phyloP scores from a whole-genome alignment of 164 flowering plant genomes.

The Santalum album region DNA sequence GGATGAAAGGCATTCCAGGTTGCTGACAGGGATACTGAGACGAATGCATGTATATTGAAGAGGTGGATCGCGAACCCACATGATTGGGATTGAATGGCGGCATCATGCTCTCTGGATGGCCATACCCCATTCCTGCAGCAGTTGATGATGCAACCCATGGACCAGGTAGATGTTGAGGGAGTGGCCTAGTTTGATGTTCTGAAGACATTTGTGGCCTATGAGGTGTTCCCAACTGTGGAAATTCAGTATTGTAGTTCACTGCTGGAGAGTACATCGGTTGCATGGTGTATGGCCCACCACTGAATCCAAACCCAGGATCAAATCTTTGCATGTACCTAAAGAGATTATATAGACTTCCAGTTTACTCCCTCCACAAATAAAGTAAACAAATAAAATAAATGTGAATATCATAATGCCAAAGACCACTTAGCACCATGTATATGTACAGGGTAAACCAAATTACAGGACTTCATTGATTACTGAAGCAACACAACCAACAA shows the following conservation, averaged over 20 bases:
- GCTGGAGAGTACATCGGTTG: constrained; percentile 93
- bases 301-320: constrained; percentile 98
- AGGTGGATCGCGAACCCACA: constrained; percentile 53
- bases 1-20: constrained; percentile 66
- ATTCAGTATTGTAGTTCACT: constrained; percentile 86
- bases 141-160: constrained; percentile 56
- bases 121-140: constrained; percentile 59
- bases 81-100: constrained; percentile 61
- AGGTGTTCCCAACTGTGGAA: constrained; percentile 85
- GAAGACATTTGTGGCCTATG: constrained; percentile 72
- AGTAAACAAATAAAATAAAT: too few relatives aligned
- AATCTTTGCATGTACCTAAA: constrained; percentile 86
- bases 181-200: constrained; percentile 62
- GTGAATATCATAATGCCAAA: too few relatives aligned
- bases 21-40: constrained; percentile 73
- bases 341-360: too few relatives aligned
- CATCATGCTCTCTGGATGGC: constrained; percentile 73
- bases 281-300: constrained; percentile 64
- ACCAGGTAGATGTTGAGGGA: constrained; percentile 65
- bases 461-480: too few relatives aligned
- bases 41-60: constrained; percentile 70
- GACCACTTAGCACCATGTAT: too few relatives aligned
- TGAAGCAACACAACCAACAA: too few relatives aligned
- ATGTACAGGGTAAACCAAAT: too few relatives aligned
- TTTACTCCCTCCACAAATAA: too few relatives aligned